Conservation (phyloP, 75 land plant genomes). For the Picea glauca region DNA sequence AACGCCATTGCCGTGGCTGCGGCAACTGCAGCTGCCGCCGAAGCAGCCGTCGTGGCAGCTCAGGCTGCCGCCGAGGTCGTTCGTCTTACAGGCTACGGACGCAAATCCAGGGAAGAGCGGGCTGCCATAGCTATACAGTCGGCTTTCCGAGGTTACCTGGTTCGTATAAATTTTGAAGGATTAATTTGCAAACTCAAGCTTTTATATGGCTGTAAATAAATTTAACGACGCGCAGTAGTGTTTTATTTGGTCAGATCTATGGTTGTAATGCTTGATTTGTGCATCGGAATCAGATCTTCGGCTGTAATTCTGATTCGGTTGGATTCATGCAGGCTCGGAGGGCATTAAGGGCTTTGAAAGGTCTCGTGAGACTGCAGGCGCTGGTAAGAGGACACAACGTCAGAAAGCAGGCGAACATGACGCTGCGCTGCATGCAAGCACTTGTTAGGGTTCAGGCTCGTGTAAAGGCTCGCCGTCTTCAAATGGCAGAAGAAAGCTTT, state of each 20-base stretch:
- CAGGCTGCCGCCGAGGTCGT: slow-evolving; percentile 56
- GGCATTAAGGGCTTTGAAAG: slow-evolving; percentile 81
- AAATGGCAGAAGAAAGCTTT: neutral
- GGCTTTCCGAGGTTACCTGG: slow-evolving; percentile 85
- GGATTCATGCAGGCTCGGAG: slow-evolving; percentile 59
- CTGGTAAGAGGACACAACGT: slow-evolving; percentile 80
- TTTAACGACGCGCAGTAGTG: too few species aligned
- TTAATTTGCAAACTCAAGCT: too few species aligned
- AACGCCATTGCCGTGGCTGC: slow-evolving; percentile 61
- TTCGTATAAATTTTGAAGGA: slow-evolving; percentile 5
- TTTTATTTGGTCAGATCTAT: too few species aligned
- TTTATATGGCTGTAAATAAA: too few species aligned
- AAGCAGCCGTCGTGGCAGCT: slow-evolving; percentile 71
- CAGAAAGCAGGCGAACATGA: slow-evolving; percentile 72
- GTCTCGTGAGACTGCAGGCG: slow-evolving; percentile 86
- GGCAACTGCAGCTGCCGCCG: slow-evolving; percentile 53
- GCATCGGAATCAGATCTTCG: too few species aligned
- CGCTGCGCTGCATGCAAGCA: slow-evolving; percentile 87
- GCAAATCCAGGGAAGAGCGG: slow-evolving; percentile 31
- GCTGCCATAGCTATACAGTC: slow-evolving; percentile 81
- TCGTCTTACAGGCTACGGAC: slow-evolving; percentile 33
- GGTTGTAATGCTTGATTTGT: too few species aligned
- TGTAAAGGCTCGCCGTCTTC: slow-evolving; percentile 50
- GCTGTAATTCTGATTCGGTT: too few species aligned
- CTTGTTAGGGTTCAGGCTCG: slow-evolving; percentile 74